A percentile compares a stretch with the other conserved stretches of the same genome.
Evolutionary conservation across 2,329 filamentous ascomycete species (phyloP).

Genomic region (Diaporthe helianthi): DNA sequence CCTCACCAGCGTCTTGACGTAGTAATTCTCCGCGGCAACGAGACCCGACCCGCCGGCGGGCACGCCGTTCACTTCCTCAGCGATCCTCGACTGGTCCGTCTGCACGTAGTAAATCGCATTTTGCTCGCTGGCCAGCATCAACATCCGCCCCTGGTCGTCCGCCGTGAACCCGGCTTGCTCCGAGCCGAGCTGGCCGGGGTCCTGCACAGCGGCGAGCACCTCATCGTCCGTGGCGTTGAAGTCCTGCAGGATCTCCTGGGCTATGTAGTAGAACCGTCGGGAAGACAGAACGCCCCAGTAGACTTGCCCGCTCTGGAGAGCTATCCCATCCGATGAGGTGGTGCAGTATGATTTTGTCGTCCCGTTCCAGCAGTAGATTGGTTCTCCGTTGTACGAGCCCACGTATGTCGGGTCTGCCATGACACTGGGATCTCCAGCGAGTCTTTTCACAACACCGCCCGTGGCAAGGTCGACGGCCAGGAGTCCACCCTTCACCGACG

Average conservation of each 20-base stretch:
- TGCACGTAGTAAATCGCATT: slow-evolving; percentile 53
- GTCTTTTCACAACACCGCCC: slow-evolving; percentile 44
- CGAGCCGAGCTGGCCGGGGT: slow-evolving; percentile 47
- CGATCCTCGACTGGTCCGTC: slow-evolving; percentile 44
- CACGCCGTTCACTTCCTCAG: slow-evolving; percentile 45
- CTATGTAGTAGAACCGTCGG: slow-evolving; percentile 49
- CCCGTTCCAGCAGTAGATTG: slow-evolving; percentile 46
- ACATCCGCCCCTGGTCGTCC: slow-evolving; percentile 49
- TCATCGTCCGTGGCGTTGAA: slow-evolving; percentile 43
- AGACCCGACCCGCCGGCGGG: slow-evolving; percentile 43
- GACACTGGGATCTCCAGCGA: slow-evolving; percentile 47
- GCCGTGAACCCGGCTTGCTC: slow-evolving; percentile 52
- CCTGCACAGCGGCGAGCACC: slow-evolving; percentile 45
- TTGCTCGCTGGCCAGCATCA: slow-evolving; percentile 50
- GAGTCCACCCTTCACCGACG: slow-evolving; percentile 45
- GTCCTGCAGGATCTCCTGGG: slow-evolving; percentile 45
- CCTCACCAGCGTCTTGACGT: slow-evolving; percentile 48
- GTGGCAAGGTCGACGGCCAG: slow-evolving; percentile 48
- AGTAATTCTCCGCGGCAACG: slow-evolving; percentile 45
- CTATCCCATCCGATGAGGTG: slow-evolving; percentile 47
- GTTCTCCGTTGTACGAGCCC: slow-evolving; percentile 46
- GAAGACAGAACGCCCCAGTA: slow-evolving; percentile 52
- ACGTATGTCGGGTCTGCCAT: slow-evolving; percentile 49
- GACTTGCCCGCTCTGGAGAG: slow-evolving; percentile 48
- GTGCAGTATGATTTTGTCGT: slow-evolving; percentile 42